Evolutionary conservation across 108 stramenopile species (phyloP).

Genomic region (Cyclostephanos tholiformis): DNA sequence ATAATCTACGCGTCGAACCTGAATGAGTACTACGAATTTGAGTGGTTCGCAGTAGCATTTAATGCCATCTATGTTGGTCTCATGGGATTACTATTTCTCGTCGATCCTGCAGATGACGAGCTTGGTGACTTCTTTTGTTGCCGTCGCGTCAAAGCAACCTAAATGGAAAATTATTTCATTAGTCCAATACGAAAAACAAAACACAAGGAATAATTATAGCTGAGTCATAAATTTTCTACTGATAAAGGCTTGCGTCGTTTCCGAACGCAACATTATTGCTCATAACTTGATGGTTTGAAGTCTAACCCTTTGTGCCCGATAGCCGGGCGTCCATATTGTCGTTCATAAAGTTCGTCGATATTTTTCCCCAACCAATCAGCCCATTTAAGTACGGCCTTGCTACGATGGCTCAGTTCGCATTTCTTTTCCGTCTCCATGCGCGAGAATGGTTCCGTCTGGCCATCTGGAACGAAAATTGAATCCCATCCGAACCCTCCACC

Average conservation of each 20-base stretch:
- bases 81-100: conserved; percentile 24
- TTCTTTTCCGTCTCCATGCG: conserved; percentile 92
- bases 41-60: conserved; percentile 40
- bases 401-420: conserved; percentile 91
- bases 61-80: conserved; percentile 25
- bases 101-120: conserved; percentile 38
- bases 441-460: conserved; percentile 79
- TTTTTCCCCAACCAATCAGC: conserved; percentile 73
- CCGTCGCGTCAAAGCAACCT: neutral
- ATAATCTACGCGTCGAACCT: conserved; percentile 16
- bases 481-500: conserved; percentile 99
- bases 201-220: neutral
- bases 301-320: conserved; percentile 89
- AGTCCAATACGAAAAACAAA: neutral
- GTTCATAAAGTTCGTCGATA: conserved; percentile 72
- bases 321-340: conserved; percentile 68
- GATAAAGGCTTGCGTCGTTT: too few species aligned
- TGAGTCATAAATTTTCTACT: neutral
- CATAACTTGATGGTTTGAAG: conserved; percentile 67
- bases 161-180: neutral
- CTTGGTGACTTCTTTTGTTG: conserved; percentile 37
- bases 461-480: conserved; percentile 95
- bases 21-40: conserved; percentile 23
- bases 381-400: conserved; percentile 85
- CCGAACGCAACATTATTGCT: conserved; percentile 47